These are phyloP conservation scores for Bryoerythrophyllum caledonicum DNA, from an alignment of 225 moss, liverwort and hornwort genomes.

Conservation along the genomic window DNA sequence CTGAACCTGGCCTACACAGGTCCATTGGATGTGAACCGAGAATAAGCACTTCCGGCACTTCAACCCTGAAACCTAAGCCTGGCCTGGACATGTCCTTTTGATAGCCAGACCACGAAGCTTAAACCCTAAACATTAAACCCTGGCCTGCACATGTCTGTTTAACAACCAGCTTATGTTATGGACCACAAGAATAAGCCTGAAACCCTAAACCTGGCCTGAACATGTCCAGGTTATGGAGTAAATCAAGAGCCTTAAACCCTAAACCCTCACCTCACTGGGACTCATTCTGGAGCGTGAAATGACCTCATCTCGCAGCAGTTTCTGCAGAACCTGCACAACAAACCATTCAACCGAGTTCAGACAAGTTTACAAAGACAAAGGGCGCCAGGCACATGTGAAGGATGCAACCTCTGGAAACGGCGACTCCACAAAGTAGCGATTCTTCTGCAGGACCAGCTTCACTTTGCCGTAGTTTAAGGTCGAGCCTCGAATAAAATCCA, in stretches of 20 bases:
- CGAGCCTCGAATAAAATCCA: slow-evolving; percentile 82
- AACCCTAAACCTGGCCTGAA: too few species aligned
- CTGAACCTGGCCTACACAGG: too few species aligned
- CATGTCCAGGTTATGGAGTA: neutral
- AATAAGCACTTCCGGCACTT: too few species aligned
- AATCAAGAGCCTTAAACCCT: neutral
- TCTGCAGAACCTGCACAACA: slow-evolving; percentile 64
- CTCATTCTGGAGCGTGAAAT: slow-evolving; percentile 72
- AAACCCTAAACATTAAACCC: too few species aligned
- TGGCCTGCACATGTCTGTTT: too few species aligned
- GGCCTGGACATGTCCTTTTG: too few species aligned
- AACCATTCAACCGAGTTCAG: slow-evolving; percentile 14
- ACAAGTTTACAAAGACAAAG: neutral
- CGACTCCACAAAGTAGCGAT: slow-evolving; percentile 97
- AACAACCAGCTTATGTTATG: too few species aligned
- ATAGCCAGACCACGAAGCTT: too few species aligned
- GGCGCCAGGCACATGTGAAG: neutral
- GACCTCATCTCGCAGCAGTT: slow-evolving; percentile 74
- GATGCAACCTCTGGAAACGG: slow-evolving; percentile 76
- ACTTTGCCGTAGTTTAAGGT: slow-evolving; percentile 94
- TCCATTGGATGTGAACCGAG: too few species aligned
- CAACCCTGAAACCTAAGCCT: too few species aligned
- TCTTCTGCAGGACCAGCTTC: slow-evolving; percentile 95
- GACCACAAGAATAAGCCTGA: too few species aligned
- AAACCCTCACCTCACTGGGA: slow-evolving; percentile 57